Percentiles rank a stretch among this genome's conserved stretches.
Evolutionary conservation across 441 rosid species (phyloP).

Genomic region (Melastoma candidum): DNA sequence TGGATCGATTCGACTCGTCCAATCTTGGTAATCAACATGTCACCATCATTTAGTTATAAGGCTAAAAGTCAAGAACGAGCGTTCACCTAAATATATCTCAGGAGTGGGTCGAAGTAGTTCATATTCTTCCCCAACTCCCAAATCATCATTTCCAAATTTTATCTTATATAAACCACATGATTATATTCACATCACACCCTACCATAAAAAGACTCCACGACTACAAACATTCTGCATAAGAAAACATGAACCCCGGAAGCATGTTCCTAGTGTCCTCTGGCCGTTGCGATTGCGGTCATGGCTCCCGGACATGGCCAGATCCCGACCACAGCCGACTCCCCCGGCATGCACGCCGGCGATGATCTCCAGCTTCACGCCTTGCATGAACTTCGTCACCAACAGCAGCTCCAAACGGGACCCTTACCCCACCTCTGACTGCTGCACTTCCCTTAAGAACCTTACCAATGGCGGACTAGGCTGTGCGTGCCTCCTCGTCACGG

Average conservation of each 20-base stretch:
- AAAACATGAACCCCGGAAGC: constrained; percentile 16
- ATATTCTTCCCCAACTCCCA: no score
- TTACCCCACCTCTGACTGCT: constrained; percentile 42
- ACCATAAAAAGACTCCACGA: neutral
- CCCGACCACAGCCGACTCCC: constrained; percentile 7
- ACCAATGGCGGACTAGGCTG: constrained; percentile 53
- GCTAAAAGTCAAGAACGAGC: no score
- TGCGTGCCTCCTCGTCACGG: constrained; percentile 59
- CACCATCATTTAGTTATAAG: no score
- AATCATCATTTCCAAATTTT: no score
- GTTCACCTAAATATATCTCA: no score
- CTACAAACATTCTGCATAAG: no score
- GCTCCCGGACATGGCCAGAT: constrained; percentile 35
- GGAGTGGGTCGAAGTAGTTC: no score
- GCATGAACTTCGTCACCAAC: constrained; percentile 59
- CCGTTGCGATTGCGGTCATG: constrained; percentile 20
- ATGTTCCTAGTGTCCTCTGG: constrained; percentile 2
- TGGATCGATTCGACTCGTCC: no score
- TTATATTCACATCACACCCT: no score
- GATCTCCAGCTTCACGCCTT: constrained; percentile 50
- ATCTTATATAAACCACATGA: no score
- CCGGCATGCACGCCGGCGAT: constrained; percentile 39
- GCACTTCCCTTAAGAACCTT: constrained; percentile 47
- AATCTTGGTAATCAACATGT: no score
- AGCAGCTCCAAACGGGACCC: constrained; percentile 42